Conservation (phyloP, 441 rosid genomes). For the Erysimum pusillum region DNA sequence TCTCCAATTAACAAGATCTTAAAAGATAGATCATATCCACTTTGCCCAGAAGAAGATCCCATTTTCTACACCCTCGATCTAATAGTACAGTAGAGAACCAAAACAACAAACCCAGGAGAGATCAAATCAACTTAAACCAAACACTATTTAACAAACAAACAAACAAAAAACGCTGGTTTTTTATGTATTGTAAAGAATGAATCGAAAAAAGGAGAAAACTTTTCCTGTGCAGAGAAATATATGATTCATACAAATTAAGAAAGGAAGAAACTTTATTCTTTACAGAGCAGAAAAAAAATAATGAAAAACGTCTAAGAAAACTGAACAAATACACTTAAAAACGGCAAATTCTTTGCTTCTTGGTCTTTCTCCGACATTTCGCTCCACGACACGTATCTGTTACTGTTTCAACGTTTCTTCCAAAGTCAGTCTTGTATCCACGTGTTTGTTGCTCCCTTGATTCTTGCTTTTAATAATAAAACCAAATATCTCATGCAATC, state of each 20-base stretch:
- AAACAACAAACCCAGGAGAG: slow-evolving; percentile 21
- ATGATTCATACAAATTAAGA: slow-evolving; percentile 25
- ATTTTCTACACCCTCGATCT: slow-evolving; percentile 43
- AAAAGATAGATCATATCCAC: slow-evolving; percentile 65
- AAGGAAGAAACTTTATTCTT: slow-evolving; percentile 37
- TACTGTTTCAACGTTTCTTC: slow-evolving; percentile 41
- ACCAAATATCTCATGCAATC: slow-evolving; percentile 36
- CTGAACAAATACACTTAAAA: background rate
- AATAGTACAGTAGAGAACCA: slow-evolving; percentile 23
- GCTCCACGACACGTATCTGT: slow-evolving; percentile 41
- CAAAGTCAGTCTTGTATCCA: slow-evolving; percentile 35
- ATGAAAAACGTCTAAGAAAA: slow-evolving; percentile 6
- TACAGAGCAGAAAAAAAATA: slow-evolving; percentile 37
- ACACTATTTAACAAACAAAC: slow-evolving; percentile 30
- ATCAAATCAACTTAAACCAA: slow-evolving; percentile 34
- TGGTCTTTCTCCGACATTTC: slow-evolving; percentile 34
- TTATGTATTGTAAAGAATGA: slow-evolving; percentile 16
- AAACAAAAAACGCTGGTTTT: background rate
- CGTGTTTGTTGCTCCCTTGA: slow-evolving; percentile 34
- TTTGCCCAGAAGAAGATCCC: slow-evolving; percentile 68
- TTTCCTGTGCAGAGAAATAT: slow-evolving; percentile 20
- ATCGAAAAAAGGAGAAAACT: slow-evolving; percentile 16
- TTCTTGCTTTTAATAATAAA: slow-evolving; percentile 35
- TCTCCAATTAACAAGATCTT: slow-evolving; percentile 79
- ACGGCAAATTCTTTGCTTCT: slow-evolving; percentile 4